phyloP scores from a whole-genome alignment of 2,329 filamentous ascomycete genomes.

The Pseudocercospora pini-densiflorae region DNA sequence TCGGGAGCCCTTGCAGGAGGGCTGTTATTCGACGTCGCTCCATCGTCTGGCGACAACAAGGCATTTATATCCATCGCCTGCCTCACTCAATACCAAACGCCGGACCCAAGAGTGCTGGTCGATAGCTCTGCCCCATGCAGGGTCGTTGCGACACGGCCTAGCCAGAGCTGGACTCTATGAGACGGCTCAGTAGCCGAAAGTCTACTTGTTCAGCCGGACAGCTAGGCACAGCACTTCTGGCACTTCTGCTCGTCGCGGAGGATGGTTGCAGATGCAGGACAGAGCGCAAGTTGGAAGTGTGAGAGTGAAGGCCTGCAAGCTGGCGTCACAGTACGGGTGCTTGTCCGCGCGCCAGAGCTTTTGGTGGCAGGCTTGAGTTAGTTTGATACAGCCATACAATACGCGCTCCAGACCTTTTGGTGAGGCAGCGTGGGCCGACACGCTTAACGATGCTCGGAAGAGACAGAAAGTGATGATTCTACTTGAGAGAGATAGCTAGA shows the following conservation, averaged over 20 bases:
- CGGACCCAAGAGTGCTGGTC: slow-evolving; percentile 15
- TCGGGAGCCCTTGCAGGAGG: slow-evolving; percentile 34
- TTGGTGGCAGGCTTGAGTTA: slow-evolving; percentile 6
- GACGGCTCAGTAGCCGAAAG: neutral
- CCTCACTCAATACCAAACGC: slow-evolving; percentile 3
- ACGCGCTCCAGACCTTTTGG: neutral
- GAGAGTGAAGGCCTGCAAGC: slow-evolving; percentile 8
- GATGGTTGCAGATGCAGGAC: neutral
- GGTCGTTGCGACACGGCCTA: slow-evolving; percentile 23
- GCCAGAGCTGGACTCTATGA: neutral
- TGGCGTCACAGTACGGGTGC: slow-evolving; percentile 10
- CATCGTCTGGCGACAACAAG: slow-evolving; percentile 54
- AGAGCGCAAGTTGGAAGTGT: neutral
- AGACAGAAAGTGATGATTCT: neutral
- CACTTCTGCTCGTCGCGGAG: neutral
- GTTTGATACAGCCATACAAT: neutral
- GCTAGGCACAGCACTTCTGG: neutral
- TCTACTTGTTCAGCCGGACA: neutral
- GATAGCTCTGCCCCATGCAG: slow-evolving; percentile 22
- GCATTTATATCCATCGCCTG: slow-evolving; percentile 55
- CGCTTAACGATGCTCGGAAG: neutral
- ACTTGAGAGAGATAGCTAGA: neutral
- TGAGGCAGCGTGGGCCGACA: neutral
- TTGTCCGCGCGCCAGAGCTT: neutral
- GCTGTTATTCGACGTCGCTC: slow-evolving; percentile 31